Evolutionary conservation across 2,329 filamentous ascomycete species (phyloP).

Genomic region (Juglanconis juglandina): DNA sequence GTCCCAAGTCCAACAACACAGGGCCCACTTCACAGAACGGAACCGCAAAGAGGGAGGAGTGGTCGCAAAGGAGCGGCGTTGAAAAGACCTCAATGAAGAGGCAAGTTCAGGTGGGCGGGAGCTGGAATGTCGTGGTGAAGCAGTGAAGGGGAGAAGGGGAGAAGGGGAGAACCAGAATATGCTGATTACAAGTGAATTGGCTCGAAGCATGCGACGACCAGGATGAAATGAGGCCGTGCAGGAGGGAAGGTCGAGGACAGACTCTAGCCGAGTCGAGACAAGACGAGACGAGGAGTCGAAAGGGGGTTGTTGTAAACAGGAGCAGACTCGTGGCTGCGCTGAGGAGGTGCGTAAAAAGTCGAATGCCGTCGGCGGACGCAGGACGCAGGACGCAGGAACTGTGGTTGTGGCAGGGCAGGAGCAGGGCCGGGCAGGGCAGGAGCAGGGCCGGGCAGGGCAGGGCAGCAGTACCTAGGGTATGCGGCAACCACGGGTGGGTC

Average conservation of each 20-base stretch:
- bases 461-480: neutral
- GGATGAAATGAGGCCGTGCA: neutral
- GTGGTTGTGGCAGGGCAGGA: conserved; percentile 4
- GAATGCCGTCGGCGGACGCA: conserved; percentile 6
- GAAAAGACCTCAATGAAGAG: neutral
- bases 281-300: conserved; percentile 5
- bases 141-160: conserved; percentile 1
- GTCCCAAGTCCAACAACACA: neutral
- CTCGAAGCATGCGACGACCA: conserved; percentile 1
- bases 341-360: conserved; percentile 4
- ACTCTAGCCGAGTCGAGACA: neutral
- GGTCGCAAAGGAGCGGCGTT: neutral
- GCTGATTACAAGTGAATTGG: conserved; percentile 12
- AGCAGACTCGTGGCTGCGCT: too few species aligned
- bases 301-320: neutral
- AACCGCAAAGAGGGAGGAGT: neutral
- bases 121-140: conserved; percentile 6
- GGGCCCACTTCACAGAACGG: conserved; percentile 6
- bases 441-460: neutral
- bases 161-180: neutral
- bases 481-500: neutral
- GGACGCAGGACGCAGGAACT: neutral
- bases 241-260: neutral
- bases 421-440: neutral
- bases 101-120: neutral